Evolutionary conservation across 169 alveolate species (phyloP).

Genomic region (Gregarina niphandrodes): DNA sequence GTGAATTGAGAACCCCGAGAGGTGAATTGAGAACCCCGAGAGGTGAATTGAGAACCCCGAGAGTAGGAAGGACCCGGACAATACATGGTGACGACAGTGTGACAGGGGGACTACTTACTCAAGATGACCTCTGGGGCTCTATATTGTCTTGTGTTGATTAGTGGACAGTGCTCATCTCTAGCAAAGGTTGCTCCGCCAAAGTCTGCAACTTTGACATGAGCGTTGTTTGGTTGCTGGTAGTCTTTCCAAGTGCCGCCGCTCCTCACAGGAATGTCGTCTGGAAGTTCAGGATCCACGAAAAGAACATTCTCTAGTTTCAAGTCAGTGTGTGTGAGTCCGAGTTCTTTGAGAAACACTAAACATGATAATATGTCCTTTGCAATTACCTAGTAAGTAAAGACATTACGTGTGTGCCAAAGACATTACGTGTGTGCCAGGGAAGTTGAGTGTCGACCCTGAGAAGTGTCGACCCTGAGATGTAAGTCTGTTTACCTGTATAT

Average conservation of each 20-base stretch:
- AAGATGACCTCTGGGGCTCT: conserved; percentile 90
- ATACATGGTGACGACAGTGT: too few species aligned
- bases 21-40: too few species aligned
- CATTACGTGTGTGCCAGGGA: too few species aligned
- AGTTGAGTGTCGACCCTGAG: too few species aligned
- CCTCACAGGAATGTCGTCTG: too few species aligned
- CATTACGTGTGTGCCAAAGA: too few species aligned
- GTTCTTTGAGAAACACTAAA: conserved; percentile 50
- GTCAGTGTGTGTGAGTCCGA: conserved; percentile 77
- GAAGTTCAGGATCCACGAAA: conserved; percentile 1
- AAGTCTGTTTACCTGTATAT: too few species aligned
- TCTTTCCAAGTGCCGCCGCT: neutral
- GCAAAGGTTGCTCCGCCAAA: conserved; percentile 85
- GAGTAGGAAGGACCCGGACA: too few species aligned
- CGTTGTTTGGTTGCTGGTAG: neutral
- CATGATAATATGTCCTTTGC: conserved; percentile 67
- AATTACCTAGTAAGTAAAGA: too few species aligned
- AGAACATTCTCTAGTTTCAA: conserved; percentile 34
- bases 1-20: too few species aligned
- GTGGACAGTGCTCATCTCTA: conserved; percentile 66
- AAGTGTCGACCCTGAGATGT: too few species aligned
- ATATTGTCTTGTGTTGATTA: conserved; percentile 82
- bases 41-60: too few species aligned
- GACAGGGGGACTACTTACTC: neutral
- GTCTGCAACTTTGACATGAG: conserved; percentile 62